These are phyloP conservation scores for Magnaporthales sp. DNA, from an alignment of 2,329 filamentous ascomycete genomes.

Conservation along the genomic window DNA sequence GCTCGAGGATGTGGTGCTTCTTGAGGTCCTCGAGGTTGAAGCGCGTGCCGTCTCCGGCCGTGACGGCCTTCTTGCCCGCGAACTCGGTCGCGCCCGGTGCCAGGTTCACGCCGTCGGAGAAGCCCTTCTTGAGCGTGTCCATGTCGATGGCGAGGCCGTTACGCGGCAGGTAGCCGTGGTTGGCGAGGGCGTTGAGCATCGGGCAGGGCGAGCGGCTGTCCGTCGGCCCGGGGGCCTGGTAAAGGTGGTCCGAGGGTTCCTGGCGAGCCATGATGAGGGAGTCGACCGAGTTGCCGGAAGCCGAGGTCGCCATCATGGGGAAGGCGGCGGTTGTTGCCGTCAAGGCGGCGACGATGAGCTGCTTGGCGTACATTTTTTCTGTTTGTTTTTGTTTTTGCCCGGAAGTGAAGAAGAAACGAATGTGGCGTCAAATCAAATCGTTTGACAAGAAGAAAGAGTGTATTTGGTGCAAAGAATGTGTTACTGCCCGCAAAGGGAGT, in stretches of 20 bases:
- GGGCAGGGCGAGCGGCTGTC: conserved; percentile 18
- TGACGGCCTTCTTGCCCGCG: conserved; percentile 16
- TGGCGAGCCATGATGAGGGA: background rate
- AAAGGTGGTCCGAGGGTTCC: background rate
- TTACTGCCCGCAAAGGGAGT: background rate
- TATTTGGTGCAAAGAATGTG: background rate
- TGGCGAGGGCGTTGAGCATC: conserved; percentile 19
- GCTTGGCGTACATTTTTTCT: background rate
- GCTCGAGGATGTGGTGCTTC: conserved; percentile 23
- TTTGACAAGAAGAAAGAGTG: background rate
- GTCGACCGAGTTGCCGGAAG: background rate
- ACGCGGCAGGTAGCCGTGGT: conserved; percentile 23
- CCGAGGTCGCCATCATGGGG: background rate
- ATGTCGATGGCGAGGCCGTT: conserved; percentile 22
- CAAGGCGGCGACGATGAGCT: background rate
- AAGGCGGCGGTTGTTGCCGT: background rate
- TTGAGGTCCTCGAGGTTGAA: conserved; percentile 22
- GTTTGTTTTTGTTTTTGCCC: background rate
- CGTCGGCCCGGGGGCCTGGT: background rate
- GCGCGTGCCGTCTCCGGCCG: conserved; percentile 18
- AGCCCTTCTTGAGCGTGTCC: conserved; percentile 19
- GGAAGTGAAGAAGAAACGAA: background rate
- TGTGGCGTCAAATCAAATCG: background rate
- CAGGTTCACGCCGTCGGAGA: conserved; percentile 17
- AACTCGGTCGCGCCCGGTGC: conserved; percentile 9